Base-by-base conservation (phyloP, 1,284 basidiomycete genomes). In the Rhizoctonia solani region DNA sequence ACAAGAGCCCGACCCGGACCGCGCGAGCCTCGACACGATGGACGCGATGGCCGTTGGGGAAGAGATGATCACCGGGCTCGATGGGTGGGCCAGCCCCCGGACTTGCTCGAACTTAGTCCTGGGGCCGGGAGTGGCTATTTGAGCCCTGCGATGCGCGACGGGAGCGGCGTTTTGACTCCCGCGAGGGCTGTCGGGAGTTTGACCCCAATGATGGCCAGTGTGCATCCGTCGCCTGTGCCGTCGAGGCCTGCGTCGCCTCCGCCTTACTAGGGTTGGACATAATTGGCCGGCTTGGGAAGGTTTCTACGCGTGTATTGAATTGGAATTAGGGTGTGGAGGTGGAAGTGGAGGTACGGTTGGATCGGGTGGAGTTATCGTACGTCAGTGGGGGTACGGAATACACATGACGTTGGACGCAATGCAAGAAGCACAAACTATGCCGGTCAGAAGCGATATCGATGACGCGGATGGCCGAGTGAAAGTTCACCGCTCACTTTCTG, bases 81-180 rank as follows among this genome's bases (percentile, higher is more conserved):
- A 66, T 25, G 61, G 61, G 2, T 66, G 61, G 61, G 39, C 61
- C n/a, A 54, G 50, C 49, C 61, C 61, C 61, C 61, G 4, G 61
- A 66, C 25, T 39, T 66, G 4, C n/a, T 54, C 8, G 61, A 66
- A 39, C 42, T 66, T 34, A 41, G 61, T 53, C 49, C 32, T 11
- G 47, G 58, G 25, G 14, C 23, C n/a, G n/a, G n/a, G n/a, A n/a
- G n/a, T n/a, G n/a, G n/a, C n/a, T n/a, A n/a, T n/a, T n/a, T n/a
- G n/a, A n/a, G n/a, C n/a, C n/a, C n/a, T n/a, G n/a, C n/a, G n/a
- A n/a, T n/a, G n/a, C n/a, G n/a, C n/a, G n/a, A n/a, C 21, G 59
- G 23, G 37, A 53, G 59, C 14, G 58, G 58, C 32, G 32, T 61
- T 32, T 61, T 49, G 25, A 61, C 58, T 2, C 58, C 58, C 25